Evolutionary conservation across 225 moss, liverwort and hornwort genomes (phyloP), one percentile per base, ranked within the genome.

Genomic region (Polytrichum commune): DNA sequence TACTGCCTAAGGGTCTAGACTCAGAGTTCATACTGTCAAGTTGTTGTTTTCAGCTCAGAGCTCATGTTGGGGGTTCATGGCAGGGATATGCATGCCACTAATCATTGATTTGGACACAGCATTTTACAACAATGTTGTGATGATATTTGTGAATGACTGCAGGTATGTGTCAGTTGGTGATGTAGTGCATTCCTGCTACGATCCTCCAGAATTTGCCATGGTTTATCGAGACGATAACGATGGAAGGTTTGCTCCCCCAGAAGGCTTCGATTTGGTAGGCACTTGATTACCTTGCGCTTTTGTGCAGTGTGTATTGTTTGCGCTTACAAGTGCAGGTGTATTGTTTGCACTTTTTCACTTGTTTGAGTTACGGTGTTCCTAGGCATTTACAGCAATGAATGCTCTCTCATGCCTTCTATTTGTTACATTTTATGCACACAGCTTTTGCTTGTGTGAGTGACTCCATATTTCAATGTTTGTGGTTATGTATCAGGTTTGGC

Each of bases 211-310:
- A 23, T 82, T 84, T 53, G 90, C 82, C 28, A 93, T 93, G 93
- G 96, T 96, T 64, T 96, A 93, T 73, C 86, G 75, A 54, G 86
- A 96, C 81, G 89, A 89, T 71, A 86, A 79, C 60, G 88, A 90
- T 67, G 93, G 93, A 38, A 92, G 86, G 73, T 91, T 93, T 72
- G 30, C 74, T 28, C 33, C 81, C 65, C 96, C 96, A 7, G 86
- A 91, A 70, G 92, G 96, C 69, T 96, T 93, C 82, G 96, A 96
- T 74, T 76, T 96, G 96, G 93, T 96, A 91, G 27, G 68, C 32
- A 61, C 19, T 62, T 80, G 4, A 46, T 16, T 46, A 46, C 46
- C n/a, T n/a, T n/a, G n/a, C n/a, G n/a, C n/a, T n/a, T n/a, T n/a
- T n/a, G n/a, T n/a, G n/a, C n/a, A n/a, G n/a, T n/a, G n/a, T n/a